phyloP scores from a whole-genome alignment of 805 yeast genomes.

The Ogataea minuta region DNA sequence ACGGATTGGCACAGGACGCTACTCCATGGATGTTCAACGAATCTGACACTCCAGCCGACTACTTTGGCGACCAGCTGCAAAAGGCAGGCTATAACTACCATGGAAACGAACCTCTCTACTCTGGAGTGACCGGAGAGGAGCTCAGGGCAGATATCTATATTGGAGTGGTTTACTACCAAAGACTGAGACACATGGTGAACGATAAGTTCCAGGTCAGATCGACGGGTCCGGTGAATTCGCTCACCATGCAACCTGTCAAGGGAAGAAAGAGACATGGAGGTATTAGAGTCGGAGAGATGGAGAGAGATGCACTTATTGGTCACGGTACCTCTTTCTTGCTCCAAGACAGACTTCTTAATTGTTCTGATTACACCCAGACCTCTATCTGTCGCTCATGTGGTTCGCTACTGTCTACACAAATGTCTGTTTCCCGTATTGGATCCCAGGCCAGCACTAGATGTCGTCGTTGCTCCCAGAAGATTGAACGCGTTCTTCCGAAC shows the following conservation, averaged over 20 bases:
- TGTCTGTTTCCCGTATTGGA: conserved; percentile 89
- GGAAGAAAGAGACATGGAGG: conserved; percentile 99
- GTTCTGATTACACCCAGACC: conserved; percentile 93
- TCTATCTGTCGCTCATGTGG: conserved; percentile 92
- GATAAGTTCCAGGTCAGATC: conserved; percentile 99
- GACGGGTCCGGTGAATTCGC: conserved; percentile 94
- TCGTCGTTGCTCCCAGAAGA: conserved; percentile 81
- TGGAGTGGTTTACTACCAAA: conserved; percentile 96
- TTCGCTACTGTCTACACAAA: conserved; percentile 83
- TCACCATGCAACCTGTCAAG: conserved; percentile 99
- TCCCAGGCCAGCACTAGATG: conserved; percentile 75
- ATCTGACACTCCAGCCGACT: conserved; percentile 93
- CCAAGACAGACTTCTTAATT: conserved; percentile 92
- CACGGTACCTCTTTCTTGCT: conserved; percentile 95
- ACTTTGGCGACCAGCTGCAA: conserved; percentile 88
- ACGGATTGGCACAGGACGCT: conserved; percentile 95
- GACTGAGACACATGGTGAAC: conserved; percentile 98
- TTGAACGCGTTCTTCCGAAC: conserved; percentile 54
- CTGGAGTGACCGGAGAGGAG: conserved; percentile 98
- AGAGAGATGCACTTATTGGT: conserved; percentile 97
- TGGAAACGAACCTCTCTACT: conserved; percentile 98
- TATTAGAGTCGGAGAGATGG: conserved; percentile 99
- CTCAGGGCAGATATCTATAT: conserved; percentile 92
- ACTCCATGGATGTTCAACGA: conserved; percentile 96
- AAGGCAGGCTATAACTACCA: conserved; percentile 94